Evolutionary conservation across 2,329 filamentous ascomycete genomes (phyloP).

Genomic region (Juglanconis sp.): DNA sequence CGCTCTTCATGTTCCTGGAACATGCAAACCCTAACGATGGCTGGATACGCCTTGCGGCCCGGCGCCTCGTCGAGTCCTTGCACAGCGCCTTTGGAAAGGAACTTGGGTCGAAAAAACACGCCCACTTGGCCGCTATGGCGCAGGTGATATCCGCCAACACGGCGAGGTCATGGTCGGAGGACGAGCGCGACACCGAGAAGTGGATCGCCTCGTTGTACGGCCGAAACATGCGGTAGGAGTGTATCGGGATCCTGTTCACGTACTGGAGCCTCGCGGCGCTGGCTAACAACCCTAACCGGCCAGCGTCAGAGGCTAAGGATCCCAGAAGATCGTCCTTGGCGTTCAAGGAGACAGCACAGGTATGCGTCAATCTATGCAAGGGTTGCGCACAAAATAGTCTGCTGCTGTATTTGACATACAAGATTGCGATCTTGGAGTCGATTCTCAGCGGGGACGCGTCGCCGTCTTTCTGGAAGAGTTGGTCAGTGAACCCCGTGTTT

Average conservation of each 20-base stretch:
- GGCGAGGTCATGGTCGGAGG: constrained; percentile 31
- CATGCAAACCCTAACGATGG: constrained; percentile 24
- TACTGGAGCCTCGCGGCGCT: constrained; percentile 19
- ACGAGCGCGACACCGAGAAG: constrained; percentile 29
- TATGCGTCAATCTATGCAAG: constrained; percentile 28
- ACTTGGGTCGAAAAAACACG: constrained; percentile 25
- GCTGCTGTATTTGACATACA: constrained; percentile 34
- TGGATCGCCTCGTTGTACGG: constrained; percentile 40
- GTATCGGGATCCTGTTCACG: constrained; percentile 37
- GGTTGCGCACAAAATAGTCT: constrained; percentile 33
- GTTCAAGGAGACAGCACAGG: constrained; percentile 27
- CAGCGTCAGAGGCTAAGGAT: background rate
- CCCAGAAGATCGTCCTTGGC: constrained; percentile 18
- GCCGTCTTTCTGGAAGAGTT: constrained; percentile 32
- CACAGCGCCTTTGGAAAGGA: constrained; percentile 29
- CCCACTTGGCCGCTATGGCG: constrained; percentile 34
- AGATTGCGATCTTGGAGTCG: constrained; percentile 34
- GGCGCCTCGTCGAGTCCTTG: constrained; percentile 30
- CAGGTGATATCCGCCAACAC: constrained; percentile 36
- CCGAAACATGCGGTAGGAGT: constrained; percentile 40
- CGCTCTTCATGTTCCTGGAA: constrained; percentile 21
- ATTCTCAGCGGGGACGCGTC: constrained; percentile 38
- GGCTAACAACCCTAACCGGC: background rate
- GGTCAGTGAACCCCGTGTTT: background rate
- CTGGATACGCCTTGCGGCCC: constrained; percentile 31